Base-by-base conservation (phyloP, 2,329 filamentous ascomycete species). In the Venturiaceae sp. region DNA sequence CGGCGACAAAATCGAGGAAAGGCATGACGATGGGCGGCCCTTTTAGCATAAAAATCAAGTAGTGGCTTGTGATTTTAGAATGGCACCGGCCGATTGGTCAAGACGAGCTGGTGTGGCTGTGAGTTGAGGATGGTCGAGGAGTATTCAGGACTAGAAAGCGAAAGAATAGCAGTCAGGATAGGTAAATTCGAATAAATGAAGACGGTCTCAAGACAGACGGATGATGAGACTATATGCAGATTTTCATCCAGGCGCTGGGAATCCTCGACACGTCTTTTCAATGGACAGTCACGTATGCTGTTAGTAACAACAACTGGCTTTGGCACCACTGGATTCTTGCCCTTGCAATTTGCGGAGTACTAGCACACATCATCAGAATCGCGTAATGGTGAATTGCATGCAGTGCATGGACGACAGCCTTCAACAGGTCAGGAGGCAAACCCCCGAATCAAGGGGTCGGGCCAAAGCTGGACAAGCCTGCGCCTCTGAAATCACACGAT, bases 1-100 rank as follows among this genome's bases (percentile, higher is more conserved):
- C 32, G 46, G 34, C 37, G 21, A 47, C 26, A 37, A 57, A 57
- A 3, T 30, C 55, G 23, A 57, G 55, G 19, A 57, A 50, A 28
- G 55, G 55, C 55, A 57, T 57, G 4, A 3, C 34, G 50, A 32
- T 23, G 28, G n/a, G 16, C 2, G n/a, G 54, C 9, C 11, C 50
- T n/a, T n/a, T n/a, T n/a, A n/a, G n/a, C n/a, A n/a, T n/a, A 36
- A n/a, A 7, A 19, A 39, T 32, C 32, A n/a, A 55, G 33, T n/a
- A 26, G 53, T 30, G 53, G 53, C 53, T 32, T 34, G 33, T 39
- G 23, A n/a, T 32, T 4, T n/a, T 21, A n/a, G 53, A 23, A 8
- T 14, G 30, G 26, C 16, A 8, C 13, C 23, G 28, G 53, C 36
- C 53, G 26, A 44, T 50, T 23, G 39, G 28, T 50, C 16, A 14